These are phyloP conservation scores for Fusarium incarnatum DNA, from an alignment of 2,329 filamentous ascomycete species.

Conservation along the genomic window DNA sequence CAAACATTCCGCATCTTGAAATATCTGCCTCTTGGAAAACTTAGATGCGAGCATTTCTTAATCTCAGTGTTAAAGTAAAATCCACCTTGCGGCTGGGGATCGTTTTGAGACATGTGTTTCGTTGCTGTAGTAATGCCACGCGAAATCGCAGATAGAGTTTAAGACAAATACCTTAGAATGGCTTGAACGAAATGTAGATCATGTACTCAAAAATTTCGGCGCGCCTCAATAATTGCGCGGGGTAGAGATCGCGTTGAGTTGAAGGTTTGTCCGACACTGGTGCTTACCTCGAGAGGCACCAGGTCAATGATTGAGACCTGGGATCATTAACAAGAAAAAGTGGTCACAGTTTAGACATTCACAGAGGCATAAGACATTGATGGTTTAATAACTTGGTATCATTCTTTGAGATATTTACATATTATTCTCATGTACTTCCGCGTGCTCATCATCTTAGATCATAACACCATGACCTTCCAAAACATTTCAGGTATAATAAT, in stretches of 20 bases:
- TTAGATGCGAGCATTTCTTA: not conserved
- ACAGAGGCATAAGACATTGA: not conserved
- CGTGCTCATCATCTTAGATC: conserved; percentile 2
- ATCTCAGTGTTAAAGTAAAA: not conserved
- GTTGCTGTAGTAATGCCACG: not conserved
- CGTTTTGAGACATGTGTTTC: not conserved
- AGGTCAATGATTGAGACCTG: not conserved
- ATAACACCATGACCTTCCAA: not conserved
- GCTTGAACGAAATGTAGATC: not conserved
- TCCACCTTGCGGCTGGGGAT: too few species aligned
- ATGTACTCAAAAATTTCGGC: not conserved
- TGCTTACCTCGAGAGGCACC: not conserved
- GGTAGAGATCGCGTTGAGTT: not conserved
- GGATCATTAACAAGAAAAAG: not conserved
- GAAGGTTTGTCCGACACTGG: too few species aligned
- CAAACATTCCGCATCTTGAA: too few species aligned
- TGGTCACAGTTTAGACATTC: not conserved
- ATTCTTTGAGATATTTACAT: conserved; percentile 41
- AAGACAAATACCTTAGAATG: not conserved
- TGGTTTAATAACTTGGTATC: conserved; percentile 10
- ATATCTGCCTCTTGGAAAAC: too few species aligned
- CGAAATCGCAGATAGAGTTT: not conserved
- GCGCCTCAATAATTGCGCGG: not conserved
- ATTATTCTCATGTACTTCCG: conserved; percentile 39
- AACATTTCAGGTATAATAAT: conserved; percentile 26